A percentile compares a stretch with the other conserved stretches of the same genome.
Conservation (phyloP, 2,329 filamentous ascomycete species). For the Penicillium thymicola region DNA sequence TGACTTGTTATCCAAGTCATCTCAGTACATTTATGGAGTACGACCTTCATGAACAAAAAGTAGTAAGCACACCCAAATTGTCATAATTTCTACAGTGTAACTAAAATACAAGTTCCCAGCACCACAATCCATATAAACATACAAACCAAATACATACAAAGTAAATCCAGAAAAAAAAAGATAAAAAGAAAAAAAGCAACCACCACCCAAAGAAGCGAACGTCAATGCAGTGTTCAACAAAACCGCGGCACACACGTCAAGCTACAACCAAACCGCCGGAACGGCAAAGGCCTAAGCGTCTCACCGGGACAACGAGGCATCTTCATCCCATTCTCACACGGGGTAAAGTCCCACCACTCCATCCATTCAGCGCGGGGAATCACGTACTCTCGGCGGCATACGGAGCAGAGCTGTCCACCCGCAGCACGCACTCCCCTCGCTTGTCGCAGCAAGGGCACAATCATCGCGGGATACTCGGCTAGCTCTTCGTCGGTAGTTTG, state of each 20-base stretch:
- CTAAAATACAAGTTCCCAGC: neutral
- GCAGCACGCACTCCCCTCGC: conserved; percentile 35
- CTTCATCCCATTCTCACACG: conserved; percentile 39
- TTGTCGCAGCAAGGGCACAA: conserved; percentile 35
- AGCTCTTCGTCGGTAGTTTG: conserved; percentile 37
- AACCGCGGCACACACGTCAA: conserved; percentile 35
- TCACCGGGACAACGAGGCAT: conserved; percentile 30
- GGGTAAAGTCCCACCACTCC: conserved; percentile 45
- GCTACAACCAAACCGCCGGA: conserved; percentile 41
- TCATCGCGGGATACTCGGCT: conserved; percentile 31
- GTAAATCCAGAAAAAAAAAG: neutral
- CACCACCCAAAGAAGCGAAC: neutral
- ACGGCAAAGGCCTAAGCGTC: conserved; percentile 38
- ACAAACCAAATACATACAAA: conserved; percentile 11
- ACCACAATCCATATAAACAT: conserved; percentile 13
- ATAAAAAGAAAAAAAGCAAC: neutral
- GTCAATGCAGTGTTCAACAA: neutral
- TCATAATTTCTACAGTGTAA: neutral
- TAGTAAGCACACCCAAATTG: neutral
- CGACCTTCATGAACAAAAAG: neutral
- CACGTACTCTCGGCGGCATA: conserved; percentile 41
- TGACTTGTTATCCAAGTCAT: neutral
- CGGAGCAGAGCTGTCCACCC: conserved; percentile 40
- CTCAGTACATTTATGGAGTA: neutral
- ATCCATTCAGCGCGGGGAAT: conserved; percentile 44